Conservation (phyloP, 139 green algal species). For the Coelastrella sp. region DNA sequence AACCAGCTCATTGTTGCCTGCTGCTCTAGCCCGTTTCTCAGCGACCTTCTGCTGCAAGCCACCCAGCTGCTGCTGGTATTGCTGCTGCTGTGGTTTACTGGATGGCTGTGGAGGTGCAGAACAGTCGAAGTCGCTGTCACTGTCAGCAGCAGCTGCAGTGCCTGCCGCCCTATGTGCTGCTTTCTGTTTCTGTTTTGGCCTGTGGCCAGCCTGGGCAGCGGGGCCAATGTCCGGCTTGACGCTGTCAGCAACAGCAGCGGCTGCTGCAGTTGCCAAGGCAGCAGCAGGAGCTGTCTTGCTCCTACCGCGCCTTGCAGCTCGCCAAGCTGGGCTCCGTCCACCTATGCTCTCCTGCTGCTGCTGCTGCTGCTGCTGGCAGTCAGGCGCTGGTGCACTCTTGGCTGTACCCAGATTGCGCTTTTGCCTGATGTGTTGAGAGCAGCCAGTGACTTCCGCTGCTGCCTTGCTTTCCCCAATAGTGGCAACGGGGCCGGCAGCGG, state of each 20-base stretch:
- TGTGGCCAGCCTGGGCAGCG: too few relatives aligned
- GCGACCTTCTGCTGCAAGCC: too few relatives aligned
- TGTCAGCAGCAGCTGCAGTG: neutral
- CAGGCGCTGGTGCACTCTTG: too few relatives aligned
- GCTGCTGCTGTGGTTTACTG: neutral
- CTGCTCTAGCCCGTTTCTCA: too few relatives aligned
- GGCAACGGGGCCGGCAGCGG: too few relatives aligned
- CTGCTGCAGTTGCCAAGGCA: neutral
- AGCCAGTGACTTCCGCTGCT: too few relatives aligned
- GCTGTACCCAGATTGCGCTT: neutral
- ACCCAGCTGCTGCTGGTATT: neutral
- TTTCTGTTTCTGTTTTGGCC: too few relatives aligned
- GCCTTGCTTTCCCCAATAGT: too few relatives aligned
- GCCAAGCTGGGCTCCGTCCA: neutral
- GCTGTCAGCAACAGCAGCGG: constrained; percentile 14
- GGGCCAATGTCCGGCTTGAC: too few relatives aligned
- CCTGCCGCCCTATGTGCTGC: neutral
- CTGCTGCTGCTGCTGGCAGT: neutral
- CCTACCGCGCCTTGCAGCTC: neutral
- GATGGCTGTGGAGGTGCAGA: neutral
- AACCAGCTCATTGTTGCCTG: too few relatives aligned
- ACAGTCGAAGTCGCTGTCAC: neutral
- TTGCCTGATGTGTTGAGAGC: neutral
- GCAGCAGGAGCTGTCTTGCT: neutral
- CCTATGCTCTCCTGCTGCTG: constrained; percentile 1